Evolutionary conservation across 257 asterid genomes (phyloP).

Genomic region (Scutellaria minor): DNA sequence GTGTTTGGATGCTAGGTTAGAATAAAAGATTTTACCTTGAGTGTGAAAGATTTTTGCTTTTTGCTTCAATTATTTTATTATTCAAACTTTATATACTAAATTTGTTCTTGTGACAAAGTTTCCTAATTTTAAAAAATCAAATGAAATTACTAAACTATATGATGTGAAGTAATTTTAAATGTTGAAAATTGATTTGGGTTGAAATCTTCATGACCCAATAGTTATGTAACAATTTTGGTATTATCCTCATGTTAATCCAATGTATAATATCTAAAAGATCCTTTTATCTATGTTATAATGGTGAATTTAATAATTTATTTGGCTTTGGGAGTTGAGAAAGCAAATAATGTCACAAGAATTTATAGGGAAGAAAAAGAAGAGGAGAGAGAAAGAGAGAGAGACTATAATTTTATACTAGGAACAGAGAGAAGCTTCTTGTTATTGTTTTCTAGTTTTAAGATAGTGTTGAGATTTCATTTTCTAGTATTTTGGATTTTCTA

Average conservation of each 20-base stretch:
- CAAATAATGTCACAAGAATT: constrained; percentile 33
- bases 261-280: too few species aligned
- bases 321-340: constrained; percentile 55
- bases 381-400: neutral
- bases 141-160: too few species aligned
- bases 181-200: too few species aligned
- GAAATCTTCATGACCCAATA: too few species aligned
- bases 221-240: too few species aligned
- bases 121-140: too few species aligned
- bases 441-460: neutral
- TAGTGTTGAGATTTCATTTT: neutral
- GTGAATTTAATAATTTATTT: neutral
- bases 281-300: too few species aligned
- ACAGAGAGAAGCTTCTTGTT: neutral
- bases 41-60: constrained; percentile 14
- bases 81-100: neutral
- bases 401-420: neutral
- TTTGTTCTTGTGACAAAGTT: too few species aligned
- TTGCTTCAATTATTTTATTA: neutral
- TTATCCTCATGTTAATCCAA: too few species aligned
- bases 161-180: too few species aligned
- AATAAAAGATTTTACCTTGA: constrained; percentile 30
- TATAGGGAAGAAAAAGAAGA: neutral
- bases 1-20: constrained; percentile 38
- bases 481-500: neutral